Evolutionary conservation across 2,329 filamentous ascomycete species (phyloP), one percentile per base, ranked within the genome.

Genomic region (Ilyonectria sp.): DNA sequence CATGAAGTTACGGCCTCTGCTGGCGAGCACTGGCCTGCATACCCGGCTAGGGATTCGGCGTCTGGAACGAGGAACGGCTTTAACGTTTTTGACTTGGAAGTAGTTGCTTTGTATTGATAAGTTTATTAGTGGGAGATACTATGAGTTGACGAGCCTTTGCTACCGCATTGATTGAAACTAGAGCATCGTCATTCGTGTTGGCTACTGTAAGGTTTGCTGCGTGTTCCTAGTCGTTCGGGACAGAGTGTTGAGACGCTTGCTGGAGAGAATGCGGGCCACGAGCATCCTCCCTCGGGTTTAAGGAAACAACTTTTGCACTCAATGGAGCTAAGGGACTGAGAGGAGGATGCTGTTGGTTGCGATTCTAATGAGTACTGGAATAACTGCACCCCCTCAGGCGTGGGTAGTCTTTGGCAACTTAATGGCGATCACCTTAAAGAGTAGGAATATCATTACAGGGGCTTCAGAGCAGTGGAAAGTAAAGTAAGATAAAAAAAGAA

Each of bases 31-130:
- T 62, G 75, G 69, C 69, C 70, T 74, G 72, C 74, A 76, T 76
- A 70, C 70, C 70, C 69, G 70, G 69, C 66, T 73, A 71, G 70
- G 71, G 73, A 73, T 70, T 74, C 69, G 77, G 76, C 77, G 77
- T 77, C 71, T 71, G 75, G 77, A 66, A 75, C 57, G 71, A 76
- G 71, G 64, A 75, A 78, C 67, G 69, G 71, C 67, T 76, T 71
- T 55, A 62, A 56, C 68, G 71, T 71, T 66, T 60, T 65, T 17
- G 21, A 37, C 47, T 62, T 53, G 59, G 50, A 52, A 55, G 61
- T 58, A 64, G 56, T 69, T 71, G 69, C 66, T 71, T 67, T 72
- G 69, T 70, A 69, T 70, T 75, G 69, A 59, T 70, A 65, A 61
- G 52, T 58, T 61, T 61, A 69, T 69, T 67, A 46, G 64, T 44